Evolutionary conservation across 2,329 filamentous ascomycete species (phyloP).

Genomic region (Beauveria medogensis): DNA sequence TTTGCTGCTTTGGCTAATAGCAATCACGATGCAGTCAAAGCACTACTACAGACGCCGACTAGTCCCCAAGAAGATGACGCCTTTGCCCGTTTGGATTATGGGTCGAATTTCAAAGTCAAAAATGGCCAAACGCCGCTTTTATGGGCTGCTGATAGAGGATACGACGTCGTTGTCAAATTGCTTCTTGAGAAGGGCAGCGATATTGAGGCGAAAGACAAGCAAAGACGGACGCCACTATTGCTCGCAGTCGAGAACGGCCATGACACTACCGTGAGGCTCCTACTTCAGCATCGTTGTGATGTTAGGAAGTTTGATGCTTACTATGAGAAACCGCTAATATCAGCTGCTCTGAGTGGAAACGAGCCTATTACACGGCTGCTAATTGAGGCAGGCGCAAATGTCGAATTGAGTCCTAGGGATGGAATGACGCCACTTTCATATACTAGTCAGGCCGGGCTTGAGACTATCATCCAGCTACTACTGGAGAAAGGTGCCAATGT

Average conservation of each 20-base stretch:
- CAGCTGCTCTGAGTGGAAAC: too few species aligned
- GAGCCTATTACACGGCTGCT: too few species aligned
- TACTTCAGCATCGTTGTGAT: neutral
- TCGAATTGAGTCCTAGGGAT: too few species aligned
- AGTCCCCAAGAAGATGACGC: neutral
- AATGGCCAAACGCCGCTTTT: neutral
- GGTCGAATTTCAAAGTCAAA: too few species aligned
- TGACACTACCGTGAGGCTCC: neutral
- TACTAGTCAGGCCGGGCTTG: too few species aligned
- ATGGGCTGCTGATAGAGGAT: neutral
- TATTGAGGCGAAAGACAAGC: neutral
- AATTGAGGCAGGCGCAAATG: too few species aligned
- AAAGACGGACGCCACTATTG: neutral
- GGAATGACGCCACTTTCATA: too few species aligned
- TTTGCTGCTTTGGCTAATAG: neutral
- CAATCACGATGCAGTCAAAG: neutral
- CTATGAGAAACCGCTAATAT: rapidly evolving
- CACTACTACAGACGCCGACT: neutral
- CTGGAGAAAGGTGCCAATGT: too few species aligned
- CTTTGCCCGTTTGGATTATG: neutral
- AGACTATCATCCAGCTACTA: too few species aligned
- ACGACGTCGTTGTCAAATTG: neutral
- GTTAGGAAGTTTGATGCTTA: rapidly evolving
- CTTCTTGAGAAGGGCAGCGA: neutral
- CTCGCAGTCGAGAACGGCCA: neutral